A percentile compares a stretch with the other conserved stretches of the same genome.
Conservation (phyloP, 306 rosid species). For the cucumber (Cucumis sativus) region Cucumber_9930_V3 NC_026655.2:19151001-19151500, state of each 20-base stretch:
- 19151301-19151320: too few relatives aligned
- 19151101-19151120: too few relatives aligned
- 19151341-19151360: background rate
- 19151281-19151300: too few relatives aligned
- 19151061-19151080: too few relatives aligned
- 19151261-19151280: background rate
- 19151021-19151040: too few relatives aligned
- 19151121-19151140: too few relatives aligned
- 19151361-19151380: conserved; percentile 34
- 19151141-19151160: too few relatives aligned
- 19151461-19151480: conserved; percentile 82
- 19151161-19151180: background rate
- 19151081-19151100: too few relatives aligned
- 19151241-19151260: background rate
- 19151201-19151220: background rate
- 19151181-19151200: background rate
- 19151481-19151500: conserved; percentile 19
- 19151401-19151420: conserved; percentile 77
- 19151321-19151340: too few relatives aligned
- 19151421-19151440: conserved; percentile 74
- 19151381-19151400: conserved; percentile 71
- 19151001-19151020: too few relatives aligned
- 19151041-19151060: too few relatives aligned
- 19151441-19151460: conserved; percentile 79
- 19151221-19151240: background rate